Evolutionary conservation across 108 stramenopile genomes (phyloP).

Genomic region (Cyclotella cryptica): DNA sequence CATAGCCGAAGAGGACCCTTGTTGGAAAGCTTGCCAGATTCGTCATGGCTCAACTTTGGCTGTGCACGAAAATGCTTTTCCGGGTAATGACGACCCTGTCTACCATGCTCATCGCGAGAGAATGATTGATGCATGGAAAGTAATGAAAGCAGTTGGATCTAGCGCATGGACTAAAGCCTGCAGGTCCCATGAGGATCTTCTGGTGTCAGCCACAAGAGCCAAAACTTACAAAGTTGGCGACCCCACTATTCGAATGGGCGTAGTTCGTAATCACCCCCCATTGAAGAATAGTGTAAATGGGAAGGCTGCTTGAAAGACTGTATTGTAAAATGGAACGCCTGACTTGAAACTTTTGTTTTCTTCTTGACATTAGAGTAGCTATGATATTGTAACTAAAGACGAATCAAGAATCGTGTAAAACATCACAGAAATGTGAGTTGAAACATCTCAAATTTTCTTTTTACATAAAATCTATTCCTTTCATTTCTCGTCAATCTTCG

Average conservation of each 20-base stretch:
- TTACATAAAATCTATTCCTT: neutral
- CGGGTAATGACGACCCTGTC: constrained; percentile 19
- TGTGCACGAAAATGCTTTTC: constrained; percentile 7
- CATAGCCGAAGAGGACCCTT: neutral
- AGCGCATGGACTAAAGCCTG: constrained; percentile 44
- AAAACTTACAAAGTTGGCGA: neutral
- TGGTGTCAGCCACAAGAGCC: constrained; percentile 39
- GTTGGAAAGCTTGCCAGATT: constrained; percentile 12
- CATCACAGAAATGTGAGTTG: neutral
- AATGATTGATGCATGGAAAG: constrained; percentile 39
- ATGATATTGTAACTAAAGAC: too few species aligned
- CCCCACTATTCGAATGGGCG: neutral
- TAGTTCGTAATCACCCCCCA: constrained; percentile 18
- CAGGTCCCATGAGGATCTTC: constrained; percentile 49
- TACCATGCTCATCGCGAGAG: constrained; percentile 20
- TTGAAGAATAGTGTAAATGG: constrained; percentile 29
- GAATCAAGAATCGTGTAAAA: too few species aligned
- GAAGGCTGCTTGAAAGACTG: constrained; percentile 6
- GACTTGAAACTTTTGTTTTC: neutral
- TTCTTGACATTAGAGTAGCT: neutral
- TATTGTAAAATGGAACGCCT: neutral
- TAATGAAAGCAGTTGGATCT: constrained; percentile 26
- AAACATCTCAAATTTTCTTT: neutral
- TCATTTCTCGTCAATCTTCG: neutral
- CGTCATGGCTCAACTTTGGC: constrained; percentile 33